Evolutionary conservation across 1,139 yeast genomes (phyloP), one percentile per base, ranked within the genome.

Genomic region (Nakaseomyces sp.): DNA sequence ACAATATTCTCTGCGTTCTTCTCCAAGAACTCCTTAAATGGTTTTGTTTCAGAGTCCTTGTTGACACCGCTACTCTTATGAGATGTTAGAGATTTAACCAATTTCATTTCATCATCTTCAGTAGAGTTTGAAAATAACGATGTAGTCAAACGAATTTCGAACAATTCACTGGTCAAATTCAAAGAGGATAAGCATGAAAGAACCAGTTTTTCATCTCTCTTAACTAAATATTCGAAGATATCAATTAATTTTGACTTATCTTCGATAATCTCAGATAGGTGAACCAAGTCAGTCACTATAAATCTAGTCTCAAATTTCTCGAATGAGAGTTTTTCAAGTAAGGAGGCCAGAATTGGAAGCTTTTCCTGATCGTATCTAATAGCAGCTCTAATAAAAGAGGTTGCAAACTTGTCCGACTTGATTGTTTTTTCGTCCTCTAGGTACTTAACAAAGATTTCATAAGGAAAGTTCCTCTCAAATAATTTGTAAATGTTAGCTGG

Each of bases 61-160:
- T 62, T 58, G 9, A 57, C 47, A 12, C 64, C 54, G 12, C 58
- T 58, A 22, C 65, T 65, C 13, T 35, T 19, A 35, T 35, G 38
- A 25, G 41, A 28, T n/a, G 35, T 39, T 18, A 39, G 18, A 12
- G 29, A 16, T 16, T 39, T 39, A 5, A 37, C 24, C 13, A 42
- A 30, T 22, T 42, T 18, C 19, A 62, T 57, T 31, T 60, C 53
- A 17, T 62, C 64, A 25, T 63, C 66, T 10, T 43, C 46, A 37
- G 51, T 40, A 15, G 53, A 55, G 12, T 50, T 41, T 1, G 57
- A 47, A 25, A 65, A 60, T 46, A 81, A 66, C 1, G 87, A 78
- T 1, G 81, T 70, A 66, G 84, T 82, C 42, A 85, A 67, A 47
- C 73, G 70, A 70, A 85, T 74, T 64, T 86, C 95, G 51, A 86